Percentiles rank a stretch among this genome's conserved stretches.
phyloP scores from a whole-genome alignment of 176 grass and related monocot genomes.

The Ensete glaucum region DNA sequence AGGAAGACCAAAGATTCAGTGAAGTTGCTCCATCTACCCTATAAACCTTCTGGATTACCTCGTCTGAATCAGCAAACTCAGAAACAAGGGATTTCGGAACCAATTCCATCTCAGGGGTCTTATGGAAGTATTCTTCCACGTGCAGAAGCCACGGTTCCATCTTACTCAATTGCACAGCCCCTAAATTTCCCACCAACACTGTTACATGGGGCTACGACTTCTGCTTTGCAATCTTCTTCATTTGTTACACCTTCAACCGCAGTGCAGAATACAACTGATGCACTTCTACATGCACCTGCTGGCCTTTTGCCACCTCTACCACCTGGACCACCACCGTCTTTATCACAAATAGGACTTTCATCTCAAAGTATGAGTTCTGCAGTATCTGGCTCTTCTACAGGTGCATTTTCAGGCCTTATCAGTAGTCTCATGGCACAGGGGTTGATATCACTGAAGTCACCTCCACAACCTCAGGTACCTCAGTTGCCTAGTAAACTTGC shows the following conservation, averaged over 20 bases:
- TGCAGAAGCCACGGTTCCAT: slow-evolving; percentile 7
- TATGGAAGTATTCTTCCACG: slow-evolving; percentile 33
- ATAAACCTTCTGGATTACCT: slow-evolving; percentile 46
- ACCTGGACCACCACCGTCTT: slow-evolving; percentile 35
- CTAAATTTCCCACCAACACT: slow-evolving; percentile 33
- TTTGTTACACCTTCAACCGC: slow-evolving; percentile 26
- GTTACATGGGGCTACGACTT: slow-evolving; percentile 28
- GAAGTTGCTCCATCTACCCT: slow-evolving; percentile 30
- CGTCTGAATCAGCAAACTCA: slow-evolving; percentile 35
- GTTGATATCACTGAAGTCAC: slow-evolving; percentile 49
- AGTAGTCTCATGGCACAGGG: slow-evolving; percentile 79
- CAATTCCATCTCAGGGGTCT: slow-evolving; percentile 32
- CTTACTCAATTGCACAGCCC: slow-evolving; percentile 13
- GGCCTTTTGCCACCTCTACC: slow-evolving; percentile 57
- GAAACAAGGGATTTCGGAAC: slow-evolving; percentile 27
- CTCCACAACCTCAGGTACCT: slow-evolving; percentile 52
- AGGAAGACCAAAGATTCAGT: slow-evolving; percentile 15
- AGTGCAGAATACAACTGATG: slow-evolving; percentile 22
- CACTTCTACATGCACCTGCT: slow-evolving; percentile 16
- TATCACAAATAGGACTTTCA: slow-evolving; percentile 36
- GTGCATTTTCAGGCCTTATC: slow-evolving; percentile 70
- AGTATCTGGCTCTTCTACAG: slow-evolving; percentile 20
- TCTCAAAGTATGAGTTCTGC: slow-evolving; percentile 39
- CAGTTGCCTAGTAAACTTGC: neutral
- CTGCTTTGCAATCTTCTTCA: slow-evolving; percentile 36